Base-by-base conservation (phyloP, 805 yeast species). In the Teunomyces tritomae region DNA sequence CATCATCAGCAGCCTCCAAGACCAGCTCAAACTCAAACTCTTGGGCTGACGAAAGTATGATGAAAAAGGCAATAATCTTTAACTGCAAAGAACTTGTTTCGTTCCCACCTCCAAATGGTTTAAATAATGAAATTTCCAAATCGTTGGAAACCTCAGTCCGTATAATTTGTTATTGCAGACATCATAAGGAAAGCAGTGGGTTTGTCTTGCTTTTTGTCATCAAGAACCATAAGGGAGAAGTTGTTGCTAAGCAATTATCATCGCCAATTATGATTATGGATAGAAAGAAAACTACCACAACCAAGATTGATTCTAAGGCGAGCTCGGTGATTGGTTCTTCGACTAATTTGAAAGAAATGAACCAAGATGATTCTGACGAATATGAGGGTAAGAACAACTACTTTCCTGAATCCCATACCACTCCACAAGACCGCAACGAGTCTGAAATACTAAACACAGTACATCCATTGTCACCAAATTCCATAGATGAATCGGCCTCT, bases 121-220 rank as follows among this genome's bases (percentile, higher is more conserved):
- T 71, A 52, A 57, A 59, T 44, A 61, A 56, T 34, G 61, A 57
- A 51, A 39, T 61, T 48, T 52, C 59, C 11, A 76, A 74, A 53
- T 62, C 73, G 2, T 59, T 80, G 34, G 83, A 80, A 37, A 59
- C 80, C 29, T 67, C 78, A 32, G 80, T 96, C 20, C 80, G 99
- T 66, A 82, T 94, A 36, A 92, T 92, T 8, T 92, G 99, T 67
- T 92, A 94, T 64, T 94, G 98, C 69, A 82, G 98, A 54, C 99
- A 94, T 67, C 99, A 94, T 67, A 82, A 83, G 54, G 96, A 91
- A 52, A 73, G 84, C n/a, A 78, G 78, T 35, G 99, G 99, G 1
- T 92, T 91, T 71, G 82, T 81, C 59, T 70, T 87, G 34, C 67
- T 88, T 40, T 81, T 88, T 52, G 80, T 86, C 3, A 61, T 92